Conservation (phyloP, 2,329 filamentous ascomycete species). For the Beauveria caledonica region DNA sequence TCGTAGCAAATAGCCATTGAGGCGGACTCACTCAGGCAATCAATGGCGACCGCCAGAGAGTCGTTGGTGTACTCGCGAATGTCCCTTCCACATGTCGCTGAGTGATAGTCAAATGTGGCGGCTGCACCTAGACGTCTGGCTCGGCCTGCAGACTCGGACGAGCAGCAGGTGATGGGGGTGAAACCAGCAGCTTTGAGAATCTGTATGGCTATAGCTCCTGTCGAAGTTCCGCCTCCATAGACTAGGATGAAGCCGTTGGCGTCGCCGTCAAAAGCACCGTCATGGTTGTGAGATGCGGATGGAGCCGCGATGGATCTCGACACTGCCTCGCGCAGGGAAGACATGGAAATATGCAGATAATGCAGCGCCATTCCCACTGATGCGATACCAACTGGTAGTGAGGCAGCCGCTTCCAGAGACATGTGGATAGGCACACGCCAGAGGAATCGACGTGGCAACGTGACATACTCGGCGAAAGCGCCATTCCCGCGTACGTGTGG, state of each 20-base stretch:
- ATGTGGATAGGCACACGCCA: neutral
- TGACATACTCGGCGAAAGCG: conserved; percentile 3
- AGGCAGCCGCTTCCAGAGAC: neutral
- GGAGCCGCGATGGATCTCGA: neutral
- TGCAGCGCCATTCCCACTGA: neutral
- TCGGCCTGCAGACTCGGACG: neutral
- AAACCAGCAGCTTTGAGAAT: neutral
- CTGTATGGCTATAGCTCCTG: conserved; percentile 22
- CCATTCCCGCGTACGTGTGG: neutral
- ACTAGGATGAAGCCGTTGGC: conserved; percentile 18
- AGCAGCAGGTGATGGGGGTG: neutral
- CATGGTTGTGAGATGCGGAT: neutral
- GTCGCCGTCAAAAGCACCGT: neutral
- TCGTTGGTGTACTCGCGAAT: conserved; percentile 16
- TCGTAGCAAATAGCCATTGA: conserved; percentile 14
- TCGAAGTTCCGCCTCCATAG: conserved; percentile 22
- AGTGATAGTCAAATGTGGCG: conserved; percentile 16
- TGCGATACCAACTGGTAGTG: neutral
- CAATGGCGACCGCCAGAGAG: conserved; percentile 12
- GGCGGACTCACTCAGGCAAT: conserved; percentile 14
- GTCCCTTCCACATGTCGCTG: conserved; percentile 14
- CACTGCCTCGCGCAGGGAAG: neutral
- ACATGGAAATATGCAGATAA: neutral
- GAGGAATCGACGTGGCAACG: neutral
- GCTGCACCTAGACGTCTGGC: conserved; percentile 6